A percentile compares a stretch with the other conserved stretches of the same genome.
Evolutionary conservation across 2,329 filamentous ascomycete genomes (phyloP).

Genomic region (Monosporascus sp.): DNA sequence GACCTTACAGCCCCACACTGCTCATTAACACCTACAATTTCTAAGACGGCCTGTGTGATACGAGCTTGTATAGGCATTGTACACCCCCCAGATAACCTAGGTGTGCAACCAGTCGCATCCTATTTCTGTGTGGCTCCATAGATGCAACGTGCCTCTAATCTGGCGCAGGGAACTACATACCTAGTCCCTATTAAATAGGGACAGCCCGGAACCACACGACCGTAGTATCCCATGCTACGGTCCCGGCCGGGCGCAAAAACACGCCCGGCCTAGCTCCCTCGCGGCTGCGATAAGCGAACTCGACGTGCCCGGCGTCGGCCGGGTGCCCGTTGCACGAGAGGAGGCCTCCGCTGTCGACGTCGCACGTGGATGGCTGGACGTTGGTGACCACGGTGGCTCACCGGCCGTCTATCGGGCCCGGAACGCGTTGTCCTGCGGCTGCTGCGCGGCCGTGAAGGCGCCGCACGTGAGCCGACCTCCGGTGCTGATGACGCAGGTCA

Average conservation of each 20-base stretch:
- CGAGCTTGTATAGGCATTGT: too few species aligned
- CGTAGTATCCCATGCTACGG: background rate
- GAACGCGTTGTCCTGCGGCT: background rate
- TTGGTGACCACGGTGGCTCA: background rate
- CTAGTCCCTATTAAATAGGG: background rate
- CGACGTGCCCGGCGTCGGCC: background rate
- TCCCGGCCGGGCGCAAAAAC: background rate
- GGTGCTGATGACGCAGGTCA: background rate
- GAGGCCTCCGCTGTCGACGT: background rate
- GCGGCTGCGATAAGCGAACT: background rate
- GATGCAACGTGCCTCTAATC: too few species aligned
- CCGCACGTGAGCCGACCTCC: background rate
- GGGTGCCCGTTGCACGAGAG: background rate
- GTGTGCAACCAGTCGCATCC: too few species aligned
- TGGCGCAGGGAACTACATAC: too few species aligned
- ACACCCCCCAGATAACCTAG: too few species aligned
- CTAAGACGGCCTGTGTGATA: too few species aligned
- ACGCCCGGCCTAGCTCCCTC: background rate
- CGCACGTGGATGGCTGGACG: background rate
- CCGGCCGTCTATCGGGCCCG: background rate
- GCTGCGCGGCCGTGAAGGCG: background rate
- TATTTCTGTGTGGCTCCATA: too few species aligned
- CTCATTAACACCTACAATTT: too few species aligned
- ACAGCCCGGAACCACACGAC: background rate
- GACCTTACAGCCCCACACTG: too few species aligned